phyloP scores from a whole-genome alignment of 352 stramenopile genomes.

The Pythium oligandrum region DNA sequence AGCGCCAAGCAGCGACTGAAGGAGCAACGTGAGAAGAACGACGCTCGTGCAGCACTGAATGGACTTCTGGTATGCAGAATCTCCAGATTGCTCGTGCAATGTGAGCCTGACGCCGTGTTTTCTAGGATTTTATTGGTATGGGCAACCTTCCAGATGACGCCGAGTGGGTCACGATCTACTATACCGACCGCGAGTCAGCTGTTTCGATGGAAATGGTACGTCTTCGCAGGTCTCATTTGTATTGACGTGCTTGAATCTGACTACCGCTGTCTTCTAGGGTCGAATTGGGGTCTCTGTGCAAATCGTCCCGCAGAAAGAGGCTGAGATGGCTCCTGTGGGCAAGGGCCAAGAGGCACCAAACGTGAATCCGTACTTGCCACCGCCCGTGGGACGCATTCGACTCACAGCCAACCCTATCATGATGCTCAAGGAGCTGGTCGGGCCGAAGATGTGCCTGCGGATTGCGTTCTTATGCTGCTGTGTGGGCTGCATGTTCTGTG shows the following conservation, averaged over 20 bases:
- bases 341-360: conserved; percentile 84
- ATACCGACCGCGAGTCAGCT: conserved; percentile 62
- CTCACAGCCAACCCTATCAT: conserved; percentile 79
- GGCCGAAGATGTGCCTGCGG: conserved; percentile 50
- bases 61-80: conserved; percentile 33
- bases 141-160: conserved; percentile 69
- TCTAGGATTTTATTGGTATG: conserved; percentile 66
- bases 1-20: conserved; percentile 41
- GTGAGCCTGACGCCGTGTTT: background rate
- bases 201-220: conserved; percentile 60
- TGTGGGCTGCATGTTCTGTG: conserved; percentile 48
- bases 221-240: no score
- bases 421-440: conserved; percentile 72
- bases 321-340: conserved; percentile 61
- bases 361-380: conserved; percentile 87
- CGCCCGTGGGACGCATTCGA: conserved; percentile 80
- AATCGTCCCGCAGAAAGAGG: conserved; percentile 85
- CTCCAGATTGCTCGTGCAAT: no score
- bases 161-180: conserved; percentile 74
- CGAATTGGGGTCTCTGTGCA: conserved; percentile 58
- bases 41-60: conserved; percentile 40
- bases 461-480: conserved; percentile 51
- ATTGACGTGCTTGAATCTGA: background rate
- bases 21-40: conserved; percentile 47
- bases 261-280: conserved; percentile 21